Evolutionary conservation across 352 stramenopile species (phyloP), one percentile per base, ranked within the genome.

Genomic region (Phytophthora multivora): DNA sequence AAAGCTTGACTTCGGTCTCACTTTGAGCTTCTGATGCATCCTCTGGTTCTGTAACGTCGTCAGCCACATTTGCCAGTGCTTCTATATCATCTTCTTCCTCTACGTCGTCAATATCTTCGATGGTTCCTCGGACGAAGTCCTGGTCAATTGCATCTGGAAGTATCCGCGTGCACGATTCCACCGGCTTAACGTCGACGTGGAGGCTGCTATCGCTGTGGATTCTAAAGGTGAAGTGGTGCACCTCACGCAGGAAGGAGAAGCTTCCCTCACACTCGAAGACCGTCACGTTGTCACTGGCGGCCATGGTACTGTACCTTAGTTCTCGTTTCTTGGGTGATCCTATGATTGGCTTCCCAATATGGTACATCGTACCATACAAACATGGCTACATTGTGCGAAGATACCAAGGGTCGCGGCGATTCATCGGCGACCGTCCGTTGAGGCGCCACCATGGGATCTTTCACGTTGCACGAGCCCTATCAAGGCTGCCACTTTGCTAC

Each of bases 231-330:
- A 85, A 83, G 46, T 16, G 61, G 35, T 75, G 71, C 0, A 18
- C 25, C 41, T 42, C 52, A 5, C 52, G 58, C 18, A 80, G 21
- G 38, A 77, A 77, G 15, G 67, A 71, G 33, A 83, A 75, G 41
- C 16, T 53, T 11, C 76, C 76, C 31, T 79, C 59, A 40, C 68
- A 80, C 52, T 71, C 63, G 52, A 83, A 82, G 15, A 85, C 69
- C 21, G 55, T 43, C 1, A 55, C 36, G 28, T 66, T 54, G 7
- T 41, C 26, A 10, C 16, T 46, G 18, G 11, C 25, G 4, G 48
- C 28, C 55, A 71, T 68, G 21, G 21, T 23, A 23, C 21, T 4
- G 21, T 23, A 23, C 21, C 4, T 2, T 23, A 11, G 9, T 60
- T 18, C 41, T 13, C 33, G 11, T 39, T 39, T 68, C 51, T 63